Percentiles rank a stretch among this genome's conserved stretches.
Evolutionary conservation across 305 asterid species (phyloP).

Genomic region (Salvia sclarea): DNA sequence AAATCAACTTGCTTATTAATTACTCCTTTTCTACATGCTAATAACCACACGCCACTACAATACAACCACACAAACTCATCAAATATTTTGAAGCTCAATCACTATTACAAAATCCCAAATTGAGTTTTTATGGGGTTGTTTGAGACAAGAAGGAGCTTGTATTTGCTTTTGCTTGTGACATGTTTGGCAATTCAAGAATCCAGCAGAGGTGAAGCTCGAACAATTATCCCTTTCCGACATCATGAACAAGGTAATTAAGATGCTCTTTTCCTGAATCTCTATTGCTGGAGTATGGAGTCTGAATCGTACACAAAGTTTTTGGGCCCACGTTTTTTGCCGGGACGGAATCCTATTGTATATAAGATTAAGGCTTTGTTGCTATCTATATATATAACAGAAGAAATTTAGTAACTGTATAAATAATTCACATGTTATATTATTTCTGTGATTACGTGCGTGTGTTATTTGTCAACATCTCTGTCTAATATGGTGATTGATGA

Average conservation of each 20-base stretch:
- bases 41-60: neutral
- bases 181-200: constrained; percentile 24
- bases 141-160: neutral
- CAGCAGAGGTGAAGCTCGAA: constrained; percentile 30
- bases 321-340: too few species aligned
- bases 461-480: too few species aligned
- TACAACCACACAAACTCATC: neutral
- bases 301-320: too few species aligned
- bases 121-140: constrained; percentile 17
- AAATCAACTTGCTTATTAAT: neutral
- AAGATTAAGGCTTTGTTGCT: too few species aligned
- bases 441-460: too few species aligned
- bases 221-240: constrained; percentile 25
- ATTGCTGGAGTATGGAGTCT: too few species aligned
- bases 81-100: neutral
- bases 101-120: neutral
- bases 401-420: too few species aligned
- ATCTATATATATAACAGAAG: too few species aligned
- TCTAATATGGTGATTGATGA: constrained; percentile 11
- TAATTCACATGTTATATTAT: too few species aligned
- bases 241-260: constrained; percentile 41
- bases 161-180: constrained; percentile 19
- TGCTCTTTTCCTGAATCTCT: too few species aligned
- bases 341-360: too few species aligned
- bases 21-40: neutral